These are phyloP conservation scores for Apiosordaria backusii DNA, from an alignment of 495 filamentous ascomycete species.

Conservation along the genomic window DNA sequence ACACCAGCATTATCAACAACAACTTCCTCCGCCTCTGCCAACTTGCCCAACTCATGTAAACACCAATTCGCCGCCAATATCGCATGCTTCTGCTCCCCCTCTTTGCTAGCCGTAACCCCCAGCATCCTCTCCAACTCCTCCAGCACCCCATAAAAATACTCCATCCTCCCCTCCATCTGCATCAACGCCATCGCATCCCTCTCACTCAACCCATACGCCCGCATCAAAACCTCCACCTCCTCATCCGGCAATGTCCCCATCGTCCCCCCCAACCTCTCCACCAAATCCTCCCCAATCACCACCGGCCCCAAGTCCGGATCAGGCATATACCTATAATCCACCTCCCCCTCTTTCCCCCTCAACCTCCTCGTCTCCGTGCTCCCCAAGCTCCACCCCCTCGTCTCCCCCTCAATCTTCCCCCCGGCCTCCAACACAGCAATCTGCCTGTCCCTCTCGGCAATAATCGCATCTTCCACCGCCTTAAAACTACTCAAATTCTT, in stretches of 20 bases:
- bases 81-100: slow-evolving; percentile 20
- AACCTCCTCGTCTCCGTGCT: slow-evolving; percentile 73
- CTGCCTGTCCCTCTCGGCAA: slow-evolving; percentile 85
- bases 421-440: slow-evolving; percentile 76
- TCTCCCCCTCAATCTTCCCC: slow-evolving; percentile 78
- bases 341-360: slow-evolving; percentile 92
- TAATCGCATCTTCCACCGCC: slow-evolving; percentile 88
- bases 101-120: slow-evolving; percentile 30
- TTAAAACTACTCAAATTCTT: slow-evolving; percentile 96
- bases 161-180: slow-evolving; percentile 69
- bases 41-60: slow-evolving; percentile 82
- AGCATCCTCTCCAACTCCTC: slow-evolving; percentile 47
- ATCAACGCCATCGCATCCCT: slow-evolving; percentile 87
- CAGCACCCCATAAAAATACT: slow-evolving; percentile 78
- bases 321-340: slow-evolving; percentile 98
- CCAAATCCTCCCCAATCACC: slow-evolving; percentile 65
- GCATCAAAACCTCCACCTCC: slow-evolving; percentile 56
- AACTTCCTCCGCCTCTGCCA: slow-evolving; percentile 41
- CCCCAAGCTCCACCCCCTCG: slow-evolving; percentile 84
- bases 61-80: slow-evolving; percentile 64
- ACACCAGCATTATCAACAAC: slow-evolving; percentile 22
- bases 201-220: slow-evolving; percentile 60
- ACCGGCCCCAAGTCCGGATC: slow-evolving; percentile 88
- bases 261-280: slow-evolving; percentile 54
- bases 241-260: slow-evolving; percentile 70